Percentiles rank a stretch among this genome's conserved stretches.
Evolutionary conservation across 257 asterid genomes (phyloP).

Genomic region (Sherardia arvensis): DNA sequence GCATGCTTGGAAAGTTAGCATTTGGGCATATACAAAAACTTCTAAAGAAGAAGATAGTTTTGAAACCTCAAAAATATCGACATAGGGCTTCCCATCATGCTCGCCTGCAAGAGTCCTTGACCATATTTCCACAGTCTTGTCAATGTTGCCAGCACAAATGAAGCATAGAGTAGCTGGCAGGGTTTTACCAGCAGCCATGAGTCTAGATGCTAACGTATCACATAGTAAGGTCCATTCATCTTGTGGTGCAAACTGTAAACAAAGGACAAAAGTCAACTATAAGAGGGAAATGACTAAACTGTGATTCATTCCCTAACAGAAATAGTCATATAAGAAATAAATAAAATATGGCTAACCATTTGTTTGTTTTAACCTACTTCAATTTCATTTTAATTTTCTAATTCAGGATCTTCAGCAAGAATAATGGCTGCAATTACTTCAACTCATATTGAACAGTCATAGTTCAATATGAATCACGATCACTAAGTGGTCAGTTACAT

Average conservation of each 20-base stretch:
- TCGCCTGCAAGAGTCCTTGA: constrained; percentile 57
- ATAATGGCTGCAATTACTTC: neutral
- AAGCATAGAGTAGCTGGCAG: constrained; percentile 84
- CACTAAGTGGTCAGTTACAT: neutral
- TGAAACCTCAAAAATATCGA: constrained; percentile 78
- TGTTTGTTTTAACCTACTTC: no score
- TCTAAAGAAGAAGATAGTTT: constrained; percentile 10
- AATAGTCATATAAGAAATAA: no score
- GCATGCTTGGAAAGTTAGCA: constrained; percentile 10
- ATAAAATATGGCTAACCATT: neutral
- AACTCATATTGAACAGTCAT: neutral
- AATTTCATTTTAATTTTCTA: neutral
- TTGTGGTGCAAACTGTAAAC: constrained; percentile 66
- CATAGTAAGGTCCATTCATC: constrained; percentile 85
- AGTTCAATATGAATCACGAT: neutral
- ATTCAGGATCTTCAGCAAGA: neutral
- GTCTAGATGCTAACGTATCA: constrained; percentile 81
- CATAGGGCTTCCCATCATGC: constrained; percentile 70
- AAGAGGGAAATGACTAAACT: neutral
- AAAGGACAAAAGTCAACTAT: constrained; percentile 4
- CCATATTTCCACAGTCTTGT: constrained; percentile 89
- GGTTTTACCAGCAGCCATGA: constrained; percentile 69
- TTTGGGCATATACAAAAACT: constrained; percentile 10
- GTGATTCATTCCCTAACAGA: no score
- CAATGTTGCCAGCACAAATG: constrained; percentile 94